Percentiles rank a stretch among this genome's conserved stretches.
These are phyloP conservation scores for Arthrobotrys conoides DNA, from an alignment of 2,329 filamentous ascomycete genomes.

Conservation along the genomic window DNA sequence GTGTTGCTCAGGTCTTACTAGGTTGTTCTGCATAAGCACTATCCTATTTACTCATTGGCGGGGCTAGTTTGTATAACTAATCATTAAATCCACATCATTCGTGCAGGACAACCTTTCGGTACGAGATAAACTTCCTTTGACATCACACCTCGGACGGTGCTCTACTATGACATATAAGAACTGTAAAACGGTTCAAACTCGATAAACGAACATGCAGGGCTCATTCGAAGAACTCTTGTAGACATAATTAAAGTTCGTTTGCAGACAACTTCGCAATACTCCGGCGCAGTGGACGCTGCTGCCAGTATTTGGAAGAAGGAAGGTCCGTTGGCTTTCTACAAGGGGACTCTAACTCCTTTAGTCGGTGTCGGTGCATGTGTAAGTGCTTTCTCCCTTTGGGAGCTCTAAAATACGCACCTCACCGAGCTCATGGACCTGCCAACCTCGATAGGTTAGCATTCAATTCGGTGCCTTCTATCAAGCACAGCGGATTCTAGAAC, in stretches of 20 bases:
- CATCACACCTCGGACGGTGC: conserved; percentile 15
- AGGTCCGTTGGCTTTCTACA: conserved; percentile 94
- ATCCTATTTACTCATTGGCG: conserved; percentile 17
- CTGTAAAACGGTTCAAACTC: conserved; percentile 40
- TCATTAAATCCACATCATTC: conserved; percentile 32
- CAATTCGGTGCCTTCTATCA: conserved; percentile 98
- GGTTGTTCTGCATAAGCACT: conserved; percentile 71
- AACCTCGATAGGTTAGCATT: conserved; percentile 73
- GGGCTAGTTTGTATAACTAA: conserved; percentile 54
- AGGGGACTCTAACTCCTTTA: conserved; percentile 93
- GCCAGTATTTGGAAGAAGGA: conserved; percentile 88
- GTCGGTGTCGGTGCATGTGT: conserved; percentile 97
- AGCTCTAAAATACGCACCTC: conserved; percentile 33
- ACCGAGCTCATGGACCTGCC: conserved; percentile 67
- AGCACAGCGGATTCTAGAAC: conserved; percentile 87
- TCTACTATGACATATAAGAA: conserved; percentile 20
- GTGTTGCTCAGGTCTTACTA: conserved; percentile 92
- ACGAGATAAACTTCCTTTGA: conserved; percentile 41
- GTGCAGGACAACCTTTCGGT: conserved; percentile 75
- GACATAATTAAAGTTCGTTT: conserved; percentile 98
- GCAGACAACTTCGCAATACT: conserved; percentile 88
- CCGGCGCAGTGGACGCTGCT: conserved; percentile 83
- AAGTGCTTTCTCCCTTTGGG: conserved; percentile 32
- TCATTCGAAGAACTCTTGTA: conserved; percentile 64
- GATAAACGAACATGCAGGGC: conserved; percentile 61